Evolutionary conservation across 2,329 filamentous ascomycete species (phyloP).

Genomic region (Annulohypoxylon truncatum): DNA sequence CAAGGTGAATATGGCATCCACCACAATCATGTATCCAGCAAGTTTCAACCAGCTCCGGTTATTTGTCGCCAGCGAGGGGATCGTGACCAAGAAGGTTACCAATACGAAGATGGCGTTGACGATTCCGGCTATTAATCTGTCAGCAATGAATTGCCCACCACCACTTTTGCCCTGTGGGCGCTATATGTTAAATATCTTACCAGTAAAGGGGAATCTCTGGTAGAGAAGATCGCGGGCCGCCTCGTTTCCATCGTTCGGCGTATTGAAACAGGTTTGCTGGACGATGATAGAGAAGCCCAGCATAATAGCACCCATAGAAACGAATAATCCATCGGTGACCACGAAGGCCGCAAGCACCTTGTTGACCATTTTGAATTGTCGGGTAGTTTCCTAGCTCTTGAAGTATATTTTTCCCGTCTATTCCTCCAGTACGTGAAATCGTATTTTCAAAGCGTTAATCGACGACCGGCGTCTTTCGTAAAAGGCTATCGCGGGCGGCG

Average conservation of each 20-base stretch:
- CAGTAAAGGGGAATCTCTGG: slow-evolving; percentile 64
- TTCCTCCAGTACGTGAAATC: slow-evolving; percentile 36
- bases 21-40: slow-evolving; percentile 72
- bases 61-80: slow-evolving; percentile 77
- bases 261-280: slow-evolving; percentile 58
- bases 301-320: slow-evolving; percentile 64
- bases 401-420: slow-evolving; percentile 22
- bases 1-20: slow-evolving; percentile 72
- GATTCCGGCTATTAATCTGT: slow-evolving; percentile 67
- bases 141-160: slow-evolving; percentile 2
- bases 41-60: slow-evolving; percentile 77
- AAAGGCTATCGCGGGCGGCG: slow-evolving; percentile 31
- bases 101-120: slow-evolving; percentile 79
- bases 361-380: slow-evolving; percentile 61
- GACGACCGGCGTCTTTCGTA: slow-evolving; percentile 56
- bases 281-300: slow-evolving; percentile 67
- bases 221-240: slow-evolving; percentile 65
- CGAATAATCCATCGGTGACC: slow-evolving; percentile 62
- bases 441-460: slow-evolving; percentile 27
- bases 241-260: slow-evolving; percentile 58
- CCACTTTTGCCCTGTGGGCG: background rate
- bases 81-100: slow-evolving; percentile 73
- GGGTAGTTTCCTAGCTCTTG: slow-evolving; percentile 32
- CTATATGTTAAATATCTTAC: slow-evolving; percentile 44
- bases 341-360: slow-evolving; percentile 65